A percentile compares a stretch with the other conserved stretches of the same genome.
Conservation (phyloP, 2,329 filamentous ascomycete genomes). For the Colletotrichum incanum region DNA sequence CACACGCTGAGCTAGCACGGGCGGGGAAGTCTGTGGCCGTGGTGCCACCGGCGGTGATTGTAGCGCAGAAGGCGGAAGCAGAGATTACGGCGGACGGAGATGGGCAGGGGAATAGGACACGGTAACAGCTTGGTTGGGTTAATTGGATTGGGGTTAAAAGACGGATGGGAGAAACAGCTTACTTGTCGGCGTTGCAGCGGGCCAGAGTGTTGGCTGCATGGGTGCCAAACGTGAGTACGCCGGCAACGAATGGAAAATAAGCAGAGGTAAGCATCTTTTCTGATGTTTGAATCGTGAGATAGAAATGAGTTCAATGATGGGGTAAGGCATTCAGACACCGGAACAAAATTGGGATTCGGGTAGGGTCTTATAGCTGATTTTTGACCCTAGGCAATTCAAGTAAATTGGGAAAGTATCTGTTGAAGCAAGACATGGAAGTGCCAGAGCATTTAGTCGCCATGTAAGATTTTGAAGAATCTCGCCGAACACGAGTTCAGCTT, state of each 20-base stretch:
- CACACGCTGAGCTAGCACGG: conserved; percentile 45
- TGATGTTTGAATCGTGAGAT: too few species aligned
- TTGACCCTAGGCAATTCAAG: too few species aligned
- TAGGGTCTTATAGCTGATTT: neutral
- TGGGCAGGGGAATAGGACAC: conserved; percentile 46
- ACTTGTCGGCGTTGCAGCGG: conserved; percentile 29
- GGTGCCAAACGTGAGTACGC: neutral
- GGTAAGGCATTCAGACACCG: neutral
- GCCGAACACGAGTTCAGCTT: conserved; percentile 34
- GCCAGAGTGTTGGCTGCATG: conserved; percentile 2
- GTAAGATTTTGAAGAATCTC: conserved; percentile 45
- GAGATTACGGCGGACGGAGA: conserved; percentile 41
- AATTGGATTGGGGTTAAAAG: neutral
- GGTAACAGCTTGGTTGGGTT: conserved; percentile 39
- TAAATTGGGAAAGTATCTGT: neutral
- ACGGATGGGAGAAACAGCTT: neutral
- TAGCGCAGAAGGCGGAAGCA: conserved; percentile 45
- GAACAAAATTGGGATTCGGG: neutral
- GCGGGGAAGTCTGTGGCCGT: conserved; percentile 45
- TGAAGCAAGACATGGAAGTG: neutral
- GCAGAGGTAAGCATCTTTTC: conserved; percentile 10
- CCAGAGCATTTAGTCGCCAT: neutral
- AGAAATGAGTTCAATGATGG: neutral
- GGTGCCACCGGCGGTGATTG: conserved; percentile 43
- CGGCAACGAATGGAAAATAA: neutral